Conservation (phyloP, 352 stramenopile genomes). For the Phytophthora kernoviae region DNA sequence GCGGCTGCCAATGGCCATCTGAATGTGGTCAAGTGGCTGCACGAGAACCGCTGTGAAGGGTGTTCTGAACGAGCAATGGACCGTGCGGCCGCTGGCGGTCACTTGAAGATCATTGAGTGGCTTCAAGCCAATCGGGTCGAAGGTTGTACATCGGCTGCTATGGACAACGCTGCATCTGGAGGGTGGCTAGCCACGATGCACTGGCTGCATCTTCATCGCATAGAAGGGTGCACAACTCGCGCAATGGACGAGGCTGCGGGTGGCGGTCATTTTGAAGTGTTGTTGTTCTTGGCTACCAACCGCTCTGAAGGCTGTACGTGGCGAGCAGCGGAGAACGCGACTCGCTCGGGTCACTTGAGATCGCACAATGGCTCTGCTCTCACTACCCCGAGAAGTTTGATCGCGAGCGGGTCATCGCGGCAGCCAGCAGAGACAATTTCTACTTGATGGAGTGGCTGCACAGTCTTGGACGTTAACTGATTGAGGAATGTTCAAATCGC, state of each 20-base stretch:
- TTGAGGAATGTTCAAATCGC: too few species aligned
- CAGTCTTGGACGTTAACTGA: not conserved
- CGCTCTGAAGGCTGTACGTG: conserved; percentile 33
- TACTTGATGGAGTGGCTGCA: conserved; percentile 7
- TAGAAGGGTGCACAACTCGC: conserved; percentile 37
- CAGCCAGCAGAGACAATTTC: conserved; percentile 8
- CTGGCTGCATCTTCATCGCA: conserved; percentile 31
- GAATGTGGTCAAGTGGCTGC: conserved; percentile 35
- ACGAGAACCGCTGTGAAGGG: conserved; percentile 32
- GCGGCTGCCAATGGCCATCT: conserved; percentile 35
- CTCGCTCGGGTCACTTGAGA: not conserved
- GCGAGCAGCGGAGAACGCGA: conserved; percentile 13
- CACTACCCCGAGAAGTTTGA: conserved; percentile 10
- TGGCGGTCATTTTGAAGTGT: conserved; percentile 37
- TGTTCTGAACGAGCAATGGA: conserved; percentile 33
- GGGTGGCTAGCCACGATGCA: conserved; percentile 29
- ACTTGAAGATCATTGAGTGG: conserved; percentile 33
- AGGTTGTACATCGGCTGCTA: conserved; percentile 26
- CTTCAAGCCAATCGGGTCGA: conserved; percentile 29
- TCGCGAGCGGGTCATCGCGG: conserved; percentile 3
- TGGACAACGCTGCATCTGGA: conserved; percentile 34
- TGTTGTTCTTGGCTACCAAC: conserved; percentile 33
- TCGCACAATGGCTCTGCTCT: conserved; percentile 7
- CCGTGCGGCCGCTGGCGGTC: conserved; percentile 18
- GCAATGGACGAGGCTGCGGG: conserved; percentile 46